These are phyloP conservation scores for Pholiota adiposa DNA, from an alignment of 1,284 basidiomycete species.

Conservation along the genomic window DNA sequence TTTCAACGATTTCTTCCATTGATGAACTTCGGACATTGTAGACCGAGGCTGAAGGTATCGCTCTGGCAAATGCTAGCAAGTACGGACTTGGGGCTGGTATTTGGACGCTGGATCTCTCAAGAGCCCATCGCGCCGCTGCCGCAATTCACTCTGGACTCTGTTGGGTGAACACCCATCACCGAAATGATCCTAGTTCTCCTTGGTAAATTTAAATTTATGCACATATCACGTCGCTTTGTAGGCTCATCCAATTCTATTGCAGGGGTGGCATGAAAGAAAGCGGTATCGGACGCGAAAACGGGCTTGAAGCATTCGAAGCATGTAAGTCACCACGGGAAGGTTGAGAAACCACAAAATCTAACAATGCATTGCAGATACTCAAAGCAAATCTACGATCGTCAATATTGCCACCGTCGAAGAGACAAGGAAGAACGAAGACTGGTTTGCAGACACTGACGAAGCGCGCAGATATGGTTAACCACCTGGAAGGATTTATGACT, in stretches of 20 bases:
- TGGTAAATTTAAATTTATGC: constrained; percentile 54
- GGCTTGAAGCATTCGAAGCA: constrained; percentile 75
- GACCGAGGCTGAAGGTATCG: constrained; percentile 68
- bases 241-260: not conserved
- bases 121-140: constrained; percentile 71
- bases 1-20: not conserved
- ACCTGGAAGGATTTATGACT: not conserved
- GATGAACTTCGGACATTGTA: constrained; percentile 27
- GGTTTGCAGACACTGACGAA: constrained; percentile 67
- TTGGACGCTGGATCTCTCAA: constrained; percentile 76
- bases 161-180: constrained; percentile 87
- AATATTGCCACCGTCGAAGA: constrained; percentile 68
- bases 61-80: constrained; percentile 73
- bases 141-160: constrained; percentile 75
- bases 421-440: constrained; percentile 66
- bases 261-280: constrained; percentile 89
- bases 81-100: constrained; percentile 83
- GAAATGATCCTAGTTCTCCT: constrained; percentile 86
- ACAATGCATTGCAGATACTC: constrained; percentile 58
- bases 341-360: constrained; percentile 5
- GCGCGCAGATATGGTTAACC: constrained; percentile 56
- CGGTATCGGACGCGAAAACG: constrained; percentile 83
- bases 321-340: constrained; percentile 50
- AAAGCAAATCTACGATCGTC: constrained; percentile 79
- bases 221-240: not conserved